Evolutionary conservation across 441 rosid genomes (phyloP).

Genomic region (Populus hybrid): DNA sequence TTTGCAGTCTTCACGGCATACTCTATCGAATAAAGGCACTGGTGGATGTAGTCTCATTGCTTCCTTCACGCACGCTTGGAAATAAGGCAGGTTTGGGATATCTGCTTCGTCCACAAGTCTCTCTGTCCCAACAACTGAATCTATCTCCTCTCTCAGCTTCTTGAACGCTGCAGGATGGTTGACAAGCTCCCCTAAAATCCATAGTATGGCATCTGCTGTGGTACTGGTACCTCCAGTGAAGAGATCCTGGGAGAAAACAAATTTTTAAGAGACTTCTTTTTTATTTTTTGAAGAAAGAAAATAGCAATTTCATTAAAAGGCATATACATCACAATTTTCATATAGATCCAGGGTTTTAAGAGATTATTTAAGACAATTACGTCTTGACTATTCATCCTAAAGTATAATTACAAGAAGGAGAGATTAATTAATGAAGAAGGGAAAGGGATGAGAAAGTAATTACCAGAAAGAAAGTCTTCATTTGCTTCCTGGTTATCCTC

Average conservation of each 20-base stretch:
- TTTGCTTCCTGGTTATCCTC: conserved; percentile 30
- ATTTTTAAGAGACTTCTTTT: not conserved
- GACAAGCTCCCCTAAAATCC: conserved; percentile 49
- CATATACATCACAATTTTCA: too few relatives aligned
- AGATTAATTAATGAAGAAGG: too few relatives aligned
- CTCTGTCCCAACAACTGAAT: conserved; percentile 29
- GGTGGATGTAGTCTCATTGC: conserved; percentile 34
- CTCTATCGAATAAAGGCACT: conserved; percentile 24
- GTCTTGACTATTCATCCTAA: too few relatives aligned
- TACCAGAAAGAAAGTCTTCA: conserved; percentile 43
- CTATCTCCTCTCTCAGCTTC: conserved; percentile 42
- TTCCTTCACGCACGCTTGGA: conserved; percentile 38
- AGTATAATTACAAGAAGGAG: not conserved
- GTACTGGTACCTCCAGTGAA: conserved; percentile 35
- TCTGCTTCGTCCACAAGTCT: conserved; percentile 39
- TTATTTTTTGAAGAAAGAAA: too few relatives aligned
- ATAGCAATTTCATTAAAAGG: too few relatives aligned
- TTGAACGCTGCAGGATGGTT: conserved; percentile 41
- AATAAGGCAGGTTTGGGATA: conserved; percentile 32
- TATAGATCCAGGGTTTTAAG: too few relatives aligned
- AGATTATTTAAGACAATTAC: too few relatives aligned
- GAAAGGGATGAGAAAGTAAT: not conserved
- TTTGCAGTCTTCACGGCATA: conserved; percentile 24
- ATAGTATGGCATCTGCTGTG: conserved; percentile 34
- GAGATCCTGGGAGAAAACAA: conserved; percentile 26